These are phyloP conservation scores for Penicillium egyptiacum DNA, from an alignment of 495 filamentous ascomycete species.

Conservation along the genomic window DNA sequence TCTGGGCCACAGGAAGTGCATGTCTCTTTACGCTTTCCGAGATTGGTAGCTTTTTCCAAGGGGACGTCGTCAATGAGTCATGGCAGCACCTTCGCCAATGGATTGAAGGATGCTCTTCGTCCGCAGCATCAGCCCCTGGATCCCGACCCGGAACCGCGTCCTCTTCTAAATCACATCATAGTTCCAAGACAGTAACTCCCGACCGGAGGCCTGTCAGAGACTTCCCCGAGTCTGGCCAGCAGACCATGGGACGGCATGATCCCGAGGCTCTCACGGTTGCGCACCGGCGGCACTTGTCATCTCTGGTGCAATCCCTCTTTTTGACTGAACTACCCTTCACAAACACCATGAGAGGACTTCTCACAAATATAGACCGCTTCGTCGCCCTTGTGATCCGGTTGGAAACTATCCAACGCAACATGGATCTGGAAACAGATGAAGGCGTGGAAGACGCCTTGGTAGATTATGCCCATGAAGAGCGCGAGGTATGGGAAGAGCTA, in stretches of 20 bases:
- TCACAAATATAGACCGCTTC: slow-evolving; percentile 72
- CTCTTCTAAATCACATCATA: slow-evolving; percentile 25
- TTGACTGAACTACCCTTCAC: slow-evolving; percentile 70
- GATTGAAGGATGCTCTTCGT: slow-evolving; percentile 44
- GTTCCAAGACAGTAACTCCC: slow-evolving; percentile 4
- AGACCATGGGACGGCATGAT: slow-evolving; percentile 57
- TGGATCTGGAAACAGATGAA: slow-evolving; percentile 76
- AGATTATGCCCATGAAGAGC: slow-evolving; percentile 68
- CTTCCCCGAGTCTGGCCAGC: slow-evolving; percentile 21
- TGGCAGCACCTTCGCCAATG: slow-evolving; percentile 64
- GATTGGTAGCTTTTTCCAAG: slow-evolving; percentile 81
- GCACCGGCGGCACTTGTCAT: slow-evolving; percentile 70
- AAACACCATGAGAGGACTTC: slow-evolving; percentile 63
- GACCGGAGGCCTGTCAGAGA: slow-evolving; percentile 12
- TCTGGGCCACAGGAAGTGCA: slow-evolving; percentile 84
- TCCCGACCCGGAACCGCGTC: slow-evolving; percentile 45
- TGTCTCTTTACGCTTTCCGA: slow-evolving; percentile 86
- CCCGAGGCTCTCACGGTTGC: slow-evolving; percentile 80
- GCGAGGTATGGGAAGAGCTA: slow-evolving; percentile 60
- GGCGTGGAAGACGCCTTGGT: slow-evolving; percentile 72
- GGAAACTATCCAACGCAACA: slow-evolving; percentile 66
- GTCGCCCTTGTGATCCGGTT: slow-evolving; percentile 71
- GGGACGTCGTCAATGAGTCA: slow-evolving; percentile 78
- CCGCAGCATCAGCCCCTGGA: slow-evolving; percentile 20
- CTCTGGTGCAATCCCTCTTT: slow-evolving; percentile 66